Evolutionary conservation across 2,329 filamentous ascomycete species (phyloP).

Genomic region (Tolypocladium cylindrosporum): DNA sequence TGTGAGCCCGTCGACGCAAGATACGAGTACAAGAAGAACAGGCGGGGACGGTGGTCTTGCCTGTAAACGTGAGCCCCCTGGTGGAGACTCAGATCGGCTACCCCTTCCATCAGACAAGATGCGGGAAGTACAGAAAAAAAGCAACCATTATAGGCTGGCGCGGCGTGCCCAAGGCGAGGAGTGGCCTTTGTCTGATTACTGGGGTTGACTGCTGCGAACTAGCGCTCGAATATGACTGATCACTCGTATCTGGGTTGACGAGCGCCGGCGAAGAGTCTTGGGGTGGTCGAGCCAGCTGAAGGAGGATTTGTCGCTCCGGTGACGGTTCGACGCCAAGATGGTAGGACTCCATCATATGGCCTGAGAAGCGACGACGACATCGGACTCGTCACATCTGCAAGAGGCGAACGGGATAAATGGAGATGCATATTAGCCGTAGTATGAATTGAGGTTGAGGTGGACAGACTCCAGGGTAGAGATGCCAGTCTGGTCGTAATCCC

Average conservation of each 20-base stretch:
- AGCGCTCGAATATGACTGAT: not conserved
- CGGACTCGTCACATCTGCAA: not conserved
- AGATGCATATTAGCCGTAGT: not conserved
- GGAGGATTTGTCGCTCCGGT: not conserved
- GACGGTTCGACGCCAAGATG: not conserved
- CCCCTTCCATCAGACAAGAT: not conserved
- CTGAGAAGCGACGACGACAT: not conserved
- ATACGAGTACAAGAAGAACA: not conserved
- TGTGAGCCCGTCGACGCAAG: not conserved
- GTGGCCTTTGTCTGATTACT: not conserved
- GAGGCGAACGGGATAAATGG: not conserved
- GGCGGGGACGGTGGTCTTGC: not conserved
- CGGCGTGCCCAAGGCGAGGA: not conserved
- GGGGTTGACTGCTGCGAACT: not conserved
- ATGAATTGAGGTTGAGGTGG: not conserved
- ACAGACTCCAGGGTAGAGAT: not conserved
- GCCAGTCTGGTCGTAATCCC: not conserved
- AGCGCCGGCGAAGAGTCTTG: not conserved
- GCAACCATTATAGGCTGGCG: not conserved
- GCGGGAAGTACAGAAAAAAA: not conserved
- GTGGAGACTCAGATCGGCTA: not conserved
- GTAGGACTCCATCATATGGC: not conserved
- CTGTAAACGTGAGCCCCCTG: not conserved
- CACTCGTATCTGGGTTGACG: not conserved
- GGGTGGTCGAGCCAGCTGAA: not conserved